Evolutionary conservation across 2,329 filamentous ascomycete genomes (phyloP), one percentile per base, ranked within the genome.

Genomic region (Septoria linicola): DNA sequence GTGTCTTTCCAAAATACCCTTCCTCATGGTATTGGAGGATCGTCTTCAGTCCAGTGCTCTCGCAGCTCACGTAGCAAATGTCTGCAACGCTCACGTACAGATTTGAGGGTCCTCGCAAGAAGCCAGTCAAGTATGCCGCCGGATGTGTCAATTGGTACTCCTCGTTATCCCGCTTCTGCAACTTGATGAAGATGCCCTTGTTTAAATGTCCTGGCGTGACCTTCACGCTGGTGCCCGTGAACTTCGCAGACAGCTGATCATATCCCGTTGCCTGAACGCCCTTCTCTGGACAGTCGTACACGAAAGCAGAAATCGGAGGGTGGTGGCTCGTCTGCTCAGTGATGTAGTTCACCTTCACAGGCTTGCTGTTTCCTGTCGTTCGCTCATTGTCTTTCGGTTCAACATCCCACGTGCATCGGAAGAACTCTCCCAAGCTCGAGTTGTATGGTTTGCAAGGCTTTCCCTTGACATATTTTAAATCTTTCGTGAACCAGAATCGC

Each of bases 391-490:
- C 81, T 59, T 84, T 84, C 66, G 92, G 87, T 67, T 90, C 84
- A 14, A 95, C 85, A 66, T 96, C 89, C 92, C 92, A 99, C 68
- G 92, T 95, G 71, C 93, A 97, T 82, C 90, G 82, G 75, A 99
- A 99, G 74, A 99, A 99, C 75, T 99, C 93, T 59, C 93, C 93
- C 43, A 99, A 74, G 30, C 90, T 91, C 41, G 91, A 96, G 73
- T 99, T 99, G 76, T 99, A 99, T 8, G 93, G 93, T 73, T 99
- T 99, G 83, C 92, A 97, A 36, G 93, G 93, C 76, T 91, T 95
- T 54, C 92, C 92, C 76, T 97, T 97, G 69, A 95, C 89, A 66
- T 97, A 99, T 81, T 99, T 99, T 71, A 99, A 71, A 71, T 99
- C 93, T 72, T 99, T 99, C 57, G 93, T 97, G 66, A 97, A 95